Base-by-base conservation (phyloP, 192 early-diverging fungal species). In the Coemansia sp. region DNA sequence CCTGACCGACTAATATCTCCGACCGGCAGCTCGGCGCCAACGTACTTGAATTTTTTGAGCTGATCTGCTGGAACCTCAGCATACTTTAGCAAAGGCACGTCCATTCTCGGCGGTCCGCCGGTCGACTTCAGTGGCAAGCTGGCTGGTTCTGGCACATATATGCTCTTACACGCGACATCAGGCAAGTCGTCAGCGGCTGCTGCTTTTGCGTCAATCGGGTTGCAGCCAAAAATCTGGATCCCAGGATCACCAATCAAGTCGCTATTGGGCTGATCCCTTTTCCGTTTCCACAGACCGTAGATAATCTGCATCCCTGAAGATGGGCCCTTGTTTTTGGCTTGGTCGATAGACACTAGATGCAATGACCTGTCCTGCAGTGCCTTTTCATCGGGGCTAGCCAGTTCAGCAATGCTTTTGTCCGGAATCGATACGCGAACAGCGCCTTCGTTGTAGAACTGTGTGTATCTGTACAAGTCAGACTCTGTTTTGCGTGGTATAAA, bases 21-120 rank as follows among this genome's bases (percentile, higher is more conserved):
- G 11, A 66, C 48, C 4, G 73, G 73, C 14, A 76, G 5, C 52
- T 82, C 73, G 0, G 73, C n/a, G 5, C 73, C 79, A 40, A 76
- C 4, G 22, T 71, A 76, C 4, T 60, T 55, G 54, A 67, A 73
- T 17, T 34, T 32, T 8, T 45, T 42, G 6, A 82, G 11, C 7
- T 11, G 56, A 2, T 29, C 11, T 6, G 32, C 48, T 16, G 79
- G 62, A 0, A 65, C 52, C 29, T 82, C 74, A 12, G 70, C 7
- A 16, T 82, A 82, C 2, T 67, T 50, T 11, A 82, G 52, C 25
- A 64, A 29, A 8, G 25, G 52, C 45, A 73, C 65, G 10, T 73
- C 67, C 48, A 54, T 12, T 5, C 34, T 29, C 0, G 71, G 67
- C 17, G 70, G 65, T 25, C 66, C 67, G 31, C 55, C 62, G 10